Evolutionary conservation across 208 protist genomes (phyloP).

Genomic region (Leishmania tarentolae): DNA sequence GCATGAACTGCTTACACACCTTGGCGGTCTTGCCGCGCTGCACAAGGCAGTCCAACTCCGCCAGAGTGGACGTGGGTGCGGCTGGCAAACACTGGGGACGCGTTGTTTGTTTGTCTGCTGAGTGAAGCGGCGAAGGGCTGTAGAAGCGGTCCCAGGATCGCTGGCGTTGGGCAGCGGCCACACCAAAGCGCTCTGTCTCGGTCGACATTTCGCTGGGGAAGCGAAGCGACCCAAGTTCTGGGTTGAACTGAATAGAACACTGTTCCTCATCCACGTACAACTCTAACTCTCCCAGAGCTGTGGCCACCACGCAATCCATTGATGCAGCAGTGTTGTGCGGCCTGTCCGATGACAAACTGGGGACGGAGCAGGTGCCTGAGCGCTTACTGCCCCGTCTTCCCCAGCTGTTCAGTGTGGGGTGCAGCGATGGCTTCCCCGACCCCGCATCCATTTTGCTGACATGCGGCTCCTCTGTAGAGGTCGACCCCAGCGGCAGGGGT

Average conservation of each 20-base stretch:
- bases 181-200: background rate
- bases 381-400: background rate
- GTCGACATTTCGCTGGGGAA: background rate
- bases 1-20: slow-evolving; percentile 71
- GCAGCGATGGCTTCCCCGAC: background rate
- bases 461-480: background rate
- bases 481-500: background rate
- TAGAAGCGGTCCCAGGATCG: background rate
- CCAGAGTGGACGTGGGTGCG: slow-evolving; percentile 6
- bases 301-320: slow-evolving; percentile 6
- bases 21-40: slow-evolving; percentile 34
- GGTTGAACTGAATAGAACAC: slow-evolving; percentile 4
- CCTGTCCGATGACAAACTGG: background rate
- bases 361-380: background rate
- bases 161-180: background rate
- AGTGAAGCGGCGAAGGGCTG: slow-evolving; percentile 1
- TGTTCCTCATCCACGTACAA: background rate
- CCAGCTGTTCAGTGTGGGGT: slow-evolving; percentile 9
- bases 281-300: slow-evolving; percentile 2
- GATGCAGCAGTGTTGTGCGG: background rate
- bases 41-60: slow-evolving; percentile 16
- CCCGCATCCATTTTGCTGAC: background rate
- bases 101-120: background rate
- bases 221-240: background rate
- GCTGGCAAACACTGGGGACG: background rate